These are phyloP conservation scores for Ajuga chamaepitys DNA, from an alignment of 257 asterid genomes.

Conservation along the genomic window DNA sequence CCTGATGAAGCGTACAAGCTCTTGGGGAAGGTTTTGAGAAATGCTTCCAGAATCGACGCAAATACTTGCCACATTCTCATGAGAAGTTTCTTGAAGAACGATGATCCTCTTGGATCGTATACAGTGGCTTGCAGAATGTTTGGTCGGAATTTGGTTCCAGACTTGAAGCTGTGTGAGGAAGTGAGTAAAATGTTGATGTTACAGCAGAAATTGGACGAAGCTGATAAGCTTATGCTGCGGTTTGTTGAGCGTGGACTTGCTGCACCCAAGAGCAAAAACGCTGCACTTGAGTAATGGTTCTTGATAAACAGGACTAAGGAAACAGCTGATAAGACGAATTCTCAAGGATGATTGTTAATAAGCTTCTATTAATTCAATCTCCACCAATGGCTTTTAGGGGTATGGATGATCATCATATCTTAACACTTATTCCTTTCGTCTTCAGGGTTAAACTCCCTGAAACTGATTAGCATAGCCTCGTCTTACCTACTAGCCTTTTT, in stretches of 20 bases:
- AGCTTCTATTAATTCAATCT: background rate
- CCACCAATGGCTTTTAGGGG: background rate
- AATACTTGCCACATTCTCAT: slow-evolving; percentile 65
- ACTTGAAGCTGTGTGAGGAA: slow-evolving; percentile 69
- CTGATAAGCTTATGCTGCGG: slow-evolving; percentile 78
- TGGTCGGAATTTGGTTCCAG: slow-evolving; percentile 75
- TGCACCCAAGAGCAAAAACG: slow-evolving; percentile 21
- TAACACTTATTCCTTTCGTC: background rate
- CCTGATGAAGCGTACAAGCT: slow-evolving; percentile 70
- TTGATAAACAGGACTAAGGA: background rate
- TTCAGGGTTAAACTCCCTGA: background rate
- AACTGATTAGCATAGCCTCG: background rate
- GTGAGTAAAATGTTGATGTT: slow-evolving; percentile 53
- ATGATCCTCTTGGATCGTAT: slow-evolving; percentile 62
- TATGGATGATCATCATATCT: background rate
- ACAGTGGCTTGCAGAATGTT: slow-evolving; percentile 92
- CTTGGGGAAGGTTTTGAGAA: slow-evolving; percentile 62
- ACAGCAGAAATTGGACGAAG: slow-evolving; percentile 49
- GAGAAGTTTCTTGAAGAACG: slow-evolving; percentile 55
- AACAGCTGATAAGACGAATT: background rate
- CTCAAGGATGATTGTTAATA: background rate
- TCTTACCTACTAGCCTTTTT: background rate
- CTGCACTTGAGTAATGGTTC: background rate
- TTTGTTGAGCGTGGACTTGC: slow-evolving; percentile 73
- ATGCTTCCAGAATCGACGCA: slow-evolving; percentile 65